phyloP scores from a whole-genome alignment of 768 basidiomycete species.

The Clitopilus passeckerianus region DNA sequence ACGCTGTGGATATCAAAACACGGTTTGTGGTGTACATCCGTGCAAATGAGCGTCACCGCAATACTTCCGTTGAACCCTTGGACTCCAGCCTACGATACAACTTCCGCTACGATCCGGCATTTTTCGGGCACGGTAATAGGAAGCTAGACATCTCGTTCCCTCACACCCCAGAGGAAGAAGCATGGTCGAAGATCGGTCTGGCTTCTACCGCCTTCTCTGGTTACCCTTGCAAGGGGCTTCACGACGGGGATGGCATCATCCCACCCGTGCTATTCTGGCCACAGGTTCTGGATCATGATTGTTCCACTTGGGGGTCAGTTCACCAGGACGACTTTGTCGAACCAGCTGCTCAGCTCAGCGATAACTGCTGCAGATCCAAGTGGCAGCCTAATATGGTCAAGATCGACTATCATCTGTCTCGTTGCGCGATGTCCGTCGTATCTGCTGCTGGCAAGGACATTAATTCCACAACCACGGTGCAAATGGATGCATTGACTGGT shows the following conservation, averaged over 20 bases:
- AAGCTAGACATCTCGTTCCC: not conserved
- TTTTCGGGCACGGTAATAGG: not conserved
- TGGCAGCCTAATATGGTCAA: not conserved
- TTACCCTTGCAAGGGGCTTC: not conserved
- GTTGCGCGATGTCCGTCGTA: not conserved
- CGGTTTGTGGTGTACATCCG: too few relatives aligned
- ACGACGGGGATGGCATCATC: not conserved
- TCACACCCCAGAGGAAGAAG: not conserved
- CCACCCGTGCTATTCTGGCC: not conserved
- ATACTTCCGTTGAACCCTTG: too few relatives aligned
- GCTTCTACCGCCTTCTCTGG: not conserved
- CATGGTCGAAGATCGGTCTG: not conserved
- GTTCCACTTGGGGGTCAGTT: not conserved
- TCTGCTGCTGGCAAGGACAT: constrained; percentile 1
- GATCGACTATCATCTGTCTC: not conserved
- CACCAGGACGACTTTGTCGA: not conserved
- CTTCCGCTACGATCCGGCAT: too few relatives aligned
- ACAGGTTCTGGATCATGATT: not conserved
- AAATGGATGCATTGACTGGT: constrained; percentile 12
- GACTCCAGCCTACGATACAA: too few relatives aligned
- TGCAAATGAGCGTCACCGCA: too few relatives aligned
- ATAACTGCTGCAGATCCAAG: not conserved
- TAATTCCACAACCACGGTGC: constrained; percentile 10
- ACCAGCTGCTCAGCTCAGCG: not conserved
- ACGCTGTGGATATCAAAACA: too few relatives aligned